These are phyloP conservation scores for Diphasiastrum complanatum DNA, from an alignment of 83 land plant species.

Conservation along the genomic window DNA sequence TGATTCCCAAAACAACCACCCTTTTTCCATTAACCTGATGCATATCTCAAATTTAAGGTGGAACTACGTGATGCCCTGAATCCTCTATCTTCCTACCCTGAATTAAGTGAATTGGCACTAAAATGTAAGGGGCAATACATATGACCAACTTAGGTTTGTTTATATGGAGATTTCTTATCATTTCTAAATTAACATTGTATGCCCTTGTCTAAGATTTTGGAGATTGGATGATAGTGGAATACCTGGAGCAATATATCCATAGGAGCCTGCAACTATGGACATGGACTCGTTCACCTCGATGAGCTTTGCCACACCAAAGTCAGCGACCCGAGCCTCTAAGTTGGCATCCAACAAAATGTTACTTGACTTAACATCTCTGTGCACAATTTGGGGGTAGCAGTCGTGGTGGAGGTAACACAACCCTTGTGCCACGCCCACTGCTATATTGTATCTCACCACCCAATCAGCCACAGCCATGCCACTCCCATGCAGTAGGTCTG, in stretches of 20 bases:
- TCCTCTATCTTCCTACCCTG: too few relatives aligned
- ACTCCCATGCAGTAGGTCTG: conserved; percentile 71
- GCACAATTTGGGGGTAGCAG: conserved; percentile 62
- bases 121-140: too few relatives aligned
- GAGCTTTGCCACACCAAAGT: conserved; percentile 91
- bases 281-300: conserved; percentile 60
- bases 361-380: conserved; percentile 79
- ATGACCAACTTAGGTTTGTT: too few relatives aligned
- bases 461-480: conserved; percentile 49
- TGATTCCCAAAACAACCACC: too few relatives aligned
- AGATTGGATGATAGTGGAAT: background rate
- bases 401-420: conserved; percentile 88
- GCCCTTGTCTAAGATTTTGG: background rate
- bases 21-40: too few relatives aligned
- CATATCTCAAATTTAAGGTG: too few relatives aligned
- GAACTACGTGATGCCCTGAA: too few relatives aligned
- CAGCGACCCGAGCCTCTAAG: conserved; percentile 70
- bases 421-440: conserved; percentile 74
- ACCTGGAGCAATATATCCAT: conserved; percentile 98
- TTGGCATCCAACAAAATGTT: conserved; percentile 68
- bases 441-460: conserved; percentile 54
- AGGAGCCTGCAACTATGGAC: conserved; percentile 80
- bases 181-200: background rate
- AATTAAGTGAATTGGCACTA: too few relatives aligned
- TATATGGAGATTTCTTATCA: conserved; percentile 1